A percentile compares a stretch with the other conserved stretches of the same genome.
These are phyloP conservation scores for Streptanthus diversifolius DNA, from an alignment of 345 rosid genomes.

Conservation along the genomic window DNA sequence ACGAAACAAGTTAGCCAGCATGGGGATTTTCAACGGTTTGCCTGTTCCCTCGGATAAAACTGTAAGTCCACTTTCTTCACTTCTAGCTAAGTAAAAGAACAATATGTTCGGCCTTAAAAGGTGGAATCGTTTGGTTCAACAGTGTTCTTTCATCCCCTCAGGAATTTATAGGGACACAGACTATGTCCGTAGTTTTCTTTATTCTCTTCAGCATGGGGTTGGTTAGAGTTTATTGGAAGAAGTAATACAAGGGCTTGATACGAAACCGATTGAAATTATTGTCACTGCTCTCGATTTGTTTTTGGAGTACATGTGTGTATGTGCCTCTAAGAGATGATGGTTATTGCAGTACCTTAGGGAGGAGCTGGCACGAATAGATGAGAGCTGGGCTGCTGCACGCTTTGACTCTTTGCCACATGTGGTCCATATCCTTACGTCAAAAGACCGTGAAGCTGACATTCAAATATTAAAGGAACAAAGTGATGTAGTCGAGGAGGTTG, in stretches of 20 bases:
- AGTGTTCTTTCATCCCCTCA: not conserved
- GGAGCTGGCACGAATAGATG: slow-evolving; percentile 74
- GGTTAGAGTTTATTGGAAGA: slow-evolving; percentile 2
- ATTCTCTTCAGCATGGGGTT: not conserved
- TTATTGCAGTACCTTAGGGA: slow-evolving; percentile 73
- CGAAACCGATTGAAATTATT: not conserved
- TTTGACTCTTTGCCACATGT: slow-evolving; percentile 98
- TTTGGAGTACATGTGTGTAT: slow-evolving; percentile 9
- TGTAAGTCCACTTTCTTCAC: slow-evolving; percentile 41
- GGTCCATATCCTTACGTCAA: slow-evolving; percentile 89
- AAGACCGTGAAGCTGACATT: slow-evolving; percentile 84
- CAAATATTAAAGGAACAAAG: slow-evolving; percentile 78
- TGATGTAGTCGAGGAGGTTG: slow-evolving; percentile 95
- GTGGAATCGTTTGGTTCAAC: not conserved
- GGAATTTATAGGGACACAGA: not conserved
- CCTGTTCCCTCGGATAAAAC: slow-evolving; percentile 84
- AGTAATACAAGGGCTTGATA: not conserved
- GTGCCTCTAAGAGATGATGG: slow-evolving; percentile 31
- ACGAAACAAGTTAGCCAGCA: slow-evolving; percentile 36
- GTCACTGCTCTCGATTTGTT: not conserved
- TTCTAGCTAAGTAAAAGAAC: not conserved
- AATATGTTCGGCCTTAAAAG: not conserved
- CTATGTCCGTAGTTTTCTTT: not conserved
- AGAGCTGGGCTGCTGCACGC: slow-evolving; percentile 90
- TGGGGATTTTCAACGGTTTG: slow-evolving; percentile 88